Evolutionary conservation across 805 yeast species (phyloP).

Genomic region (Torulaspora maleeae): DNA sequence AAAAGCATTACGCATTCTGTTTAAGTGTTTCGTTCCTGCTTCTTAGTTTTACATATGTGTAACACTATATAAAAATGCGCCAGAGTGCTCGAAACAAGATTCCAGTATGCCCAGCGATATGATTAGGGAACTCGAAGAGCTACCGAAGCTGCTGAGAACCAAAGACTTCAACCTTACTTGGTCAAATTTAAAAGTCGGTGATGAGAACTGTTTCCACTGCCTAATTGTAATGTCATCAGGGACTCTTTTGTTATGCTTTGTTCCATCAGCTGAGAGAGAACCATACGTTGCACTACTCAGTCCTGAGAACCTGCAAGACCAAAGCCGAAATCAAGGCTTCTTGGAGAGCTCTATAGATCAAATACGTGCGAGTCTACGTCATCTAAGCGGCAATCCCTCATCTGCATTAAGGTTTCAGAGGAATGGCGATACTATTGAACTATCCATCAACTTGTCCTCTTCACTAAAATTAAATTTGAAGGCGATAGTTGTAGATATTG

Average conservation of each 20-base stretch:
- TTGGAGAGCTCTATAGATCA: slow-evolving; percentile 9
- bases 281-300: slow-evolving; percentile 10
- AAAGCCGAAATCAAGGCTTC: slow-evolving; percentile 21
- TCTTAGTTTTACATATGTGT: too few relatives aligned
- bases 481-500: background rate
- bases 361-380: slow-evolving; percentile 5
- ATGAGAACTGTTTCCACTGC: slow-evolving; percentile 6
- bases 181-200: slow-evolving; percentile 4
- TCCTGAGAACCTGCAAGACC: slow-evolving; percentile 6
- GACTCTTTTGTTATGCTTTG: slow-evolving; percentile 7
- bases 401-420: slow-evolving; percentile 3
- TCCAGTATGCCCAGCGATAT: too few relatives aligned
- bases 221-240: slow-evolving; percentile 1
- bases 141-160: background rate
- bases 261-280: slow-evolving; percentile 4
- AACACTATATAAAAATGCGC: too few relatives aligned
- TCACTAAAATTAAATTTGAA: slow-evolving; percentile 4
- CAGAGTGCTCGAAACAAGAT: too few relatives aligned
- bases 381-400: background rate
- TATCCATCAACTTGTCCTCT: slow-evolving; percentile 9
- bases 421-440: background rate
- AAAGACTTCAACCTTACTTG: slow-evolving; percentile 1
- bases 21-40: background rate
- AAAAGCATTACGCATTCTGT: background rate
- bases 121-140: background rate